Evolutionary conservation across 768 basidiomycete genomes (phyloP).

Genomic region (Glaciozyma martinii): DNA sequence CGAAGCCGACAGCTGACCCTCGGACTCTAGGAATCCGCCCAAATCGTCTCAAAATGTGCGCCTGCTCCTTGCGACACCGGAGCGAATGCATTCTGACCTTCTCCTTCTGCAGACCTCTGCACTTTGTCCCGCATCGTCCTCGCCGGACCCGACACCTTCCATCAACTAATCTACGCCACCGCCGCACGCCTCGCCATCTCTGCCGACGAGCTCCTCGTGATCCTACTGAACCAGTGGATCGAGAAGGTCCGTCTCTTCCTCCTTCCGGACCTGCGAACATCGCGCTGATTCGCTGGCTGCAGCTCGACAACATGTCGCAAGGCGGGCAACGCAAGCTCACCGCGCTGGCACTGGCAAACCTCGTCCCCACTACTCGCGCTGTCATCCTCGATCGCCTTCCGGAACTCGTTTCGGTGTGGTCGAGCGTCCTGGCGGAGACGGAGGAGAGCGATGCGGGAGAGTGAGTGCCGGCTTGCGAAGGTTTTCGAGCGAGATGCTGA

Average conservation of each 20-base stretch:
- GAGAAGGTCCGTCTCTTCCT: conserved; percentile 34
- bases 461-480: conserved; percentile 7
- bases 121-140: conserved; percentile 66
- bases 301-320: conserved; percentile 90
- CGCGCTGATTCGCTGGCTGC: neutral
- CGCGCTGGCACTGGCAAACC: conserved; percentile 68
- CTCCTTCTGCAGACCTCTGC: conserved; percentile 45
- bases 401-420: conserved; percentile 78
- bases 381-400: conserved; percentile 64
- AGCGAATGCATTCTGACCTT: neutral
- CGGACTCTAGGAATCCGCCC: conserved; percentile 12
- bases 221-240: conserved; percentile 72
- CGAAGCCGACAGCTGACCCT: neutral
- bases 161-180: conserved; percentile 59
- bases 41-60: conserved; percentile 50
- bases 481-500: too few species aligned
- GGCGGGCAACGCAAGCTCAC: conserved; percentile 71
- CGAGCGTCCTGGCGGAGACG: conserved; percentile 78
- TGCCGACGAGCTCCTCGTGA: conserved; percentile 55
- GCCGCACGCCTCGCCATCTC: conserved; percentile 45
- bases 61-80: neutral
- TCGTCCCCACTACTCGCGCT: conserved; percentile 63
- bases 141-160: conserved; percentile 57
- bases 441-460: conserved; percentile 52
- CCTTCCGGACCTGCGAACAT: neutral